phyloP scores from a whole-genome alignment of 176 grass and related monocot species.

The Phoenix roebelenii region DNA sequence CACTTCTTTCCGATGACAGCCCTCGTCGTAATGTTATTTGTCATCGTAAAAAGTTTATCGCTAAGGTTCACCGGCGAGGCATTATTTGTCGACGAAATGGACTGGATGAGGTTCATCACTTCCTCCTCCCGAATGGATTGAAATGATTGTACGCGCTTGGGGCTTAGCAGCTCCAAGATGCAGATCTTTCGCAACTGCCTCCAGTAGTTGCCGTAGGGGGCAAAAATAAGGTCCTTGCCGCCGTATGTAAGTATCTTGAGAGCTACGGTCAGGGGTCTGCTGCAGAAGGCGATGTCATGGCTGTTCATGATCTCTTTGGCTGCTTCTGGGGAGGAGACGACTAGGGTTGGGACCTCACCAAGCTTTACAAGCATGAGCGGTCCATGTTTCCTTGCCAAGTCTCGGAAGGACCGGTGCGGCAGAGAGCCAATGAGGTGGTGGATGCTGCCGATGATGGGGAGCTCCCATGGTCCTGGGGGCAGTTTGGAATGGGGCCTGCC shows the following conservation, averaged over 20 bases:
- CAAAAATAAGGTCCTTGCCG: conserved; percentile 24
- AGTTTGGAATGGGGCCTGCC: conserved; percentile 1
- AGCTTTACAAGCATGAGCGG: conserved; percentile 31
- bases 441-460: conserved; percentile 34
- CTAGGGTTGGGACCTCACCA: conserved; percentile 24
- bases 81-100: neutral
- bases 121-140: conserved; percentile 19
- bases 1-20: conserved; percentile 26
- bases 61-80: conserved; percentile 9
- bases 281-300: no score
- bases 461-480: conserved; percentile 31
- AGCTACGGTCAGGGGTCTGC: conserved; percentile 10
- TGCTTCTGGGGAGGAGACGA: no score
- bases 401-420: conserved; percentile 28
- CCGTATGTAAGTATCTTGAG: conserved; percentile 16
- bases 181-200: conserved; percentile 33
- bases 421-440: conserved; percentile 27
- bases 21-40: conserved; percentile 19
- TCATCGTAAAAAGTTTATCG: conserved; percentile 3
- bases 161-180: conserved; percentile 27
- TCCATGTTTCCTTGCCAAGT: conserved; percentile 11
- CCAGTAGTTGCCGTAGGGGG: conserved; percentile 29
- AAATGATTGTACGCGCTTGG: conserved; percentile 34
- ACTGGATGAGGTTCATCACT: conserved; percentile 17
- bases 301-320: no score